Evolutionary conservation across 2,329 filamentous ascomycete species (phyloP).

Genomic region (Fusarium anguioides): DNA sequence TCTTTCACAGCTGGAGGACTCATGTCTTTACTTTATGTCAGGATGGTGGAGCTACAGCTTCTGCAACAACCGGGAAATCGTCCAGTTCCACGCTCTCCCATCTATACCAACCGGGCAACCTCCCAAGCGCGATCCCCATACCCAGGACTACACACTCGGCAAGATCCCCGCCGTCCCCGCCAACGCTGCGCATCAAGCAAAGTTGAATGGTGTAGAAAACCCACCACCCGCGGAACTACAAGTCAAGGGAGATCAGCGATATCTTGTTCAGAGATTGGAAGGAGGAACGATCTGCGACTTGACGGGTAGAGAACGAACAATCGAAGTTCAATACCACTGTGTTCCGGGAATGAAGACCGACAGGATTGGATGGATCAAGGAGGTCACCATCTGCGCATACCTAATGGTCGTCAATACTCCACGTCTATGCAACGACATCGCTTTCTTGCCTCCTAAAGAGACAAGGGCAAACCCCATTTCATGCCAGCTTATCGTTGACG

Average conservation of each 20-base stretch:
- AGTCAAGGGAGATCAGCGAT: conserved; percentile 84
- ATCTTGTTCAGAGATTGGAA: conserved; percentile 83
- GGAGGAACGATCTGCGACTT: conserved; percentile 88
- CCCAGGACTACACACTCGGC: conserved; percentile 82
- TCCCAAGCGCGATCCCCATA: conserved; percentile 80
- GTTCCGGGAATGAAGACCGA: conserved; percentile 78
- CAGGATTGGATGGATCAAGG: conserved; percentile 92
- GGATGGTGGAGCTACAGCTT: conserved; percentile 98
- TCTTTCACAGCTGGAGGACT: conserved; percentile 80
- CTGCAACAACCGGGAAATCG: conserved; percentile 87
- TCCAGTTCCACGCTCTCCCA: conserved; percentile 88
- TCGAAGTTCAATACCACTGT: conserved; percentile 86
- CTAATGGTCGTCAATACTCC: conserved; percentile 94
- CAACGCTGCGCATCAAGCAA: conserved; percentile 42
- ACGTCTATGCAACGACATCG: conserved; percentile 85
- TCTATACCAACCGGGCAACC: conserved; percentile 74
- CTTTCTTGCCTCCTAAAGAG: conserved; percentile 84
- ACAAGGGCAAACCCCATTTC: conserved; percentile 80
- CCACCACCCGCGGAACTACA: conserved; percentile 72
- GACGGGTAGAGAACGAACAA: conserved; percentile 81
- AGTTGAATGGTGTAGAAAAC: conserved; percentile 40
- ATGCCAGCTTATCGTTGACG: conserved; percentile 75
- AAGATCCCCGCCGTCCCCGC: conserved; percentile 54
- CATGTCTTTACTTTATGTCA: conserved; percentile 83
- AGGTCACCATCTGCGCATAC: conserved; percentile 90